phyloP scores from a whole-genome alignment of 2,329 filamentous ascomycete species.

The Xylariaceae sp. region DNA sequence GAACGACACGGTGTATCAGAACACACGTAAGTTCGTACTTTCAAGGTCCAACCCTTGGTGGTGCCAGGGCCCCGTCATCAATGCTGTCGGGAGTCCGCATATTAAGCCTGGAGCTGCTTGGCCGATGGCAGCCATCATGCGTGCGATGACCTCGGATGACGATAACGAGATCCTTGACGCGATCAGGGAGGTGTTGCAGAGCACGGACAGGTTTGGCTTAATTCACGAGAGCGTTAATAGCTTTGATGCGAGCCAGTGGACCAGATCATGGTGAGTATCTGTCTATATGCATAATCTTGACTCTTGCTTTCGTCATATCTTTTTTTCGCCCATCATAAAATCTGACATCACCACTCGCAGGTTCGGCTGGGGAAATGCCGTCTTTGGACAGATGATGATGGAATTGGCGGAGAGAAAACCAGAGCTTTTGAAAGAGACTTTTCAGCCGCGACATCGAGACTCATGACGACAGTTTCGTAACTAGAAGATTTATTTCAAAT shows the following conservation, averaged over 20 bases:
- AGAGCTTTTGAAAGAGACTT: constrained; percentile 50
- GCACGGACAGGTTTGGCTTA: constrained; percentile 74
- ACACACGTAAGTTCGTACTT: constrained; percentile 80
- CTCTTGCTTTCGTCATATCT: background rate
- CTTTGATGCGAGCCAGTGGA: constrained; percentile 56
- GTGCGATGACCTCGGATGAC: constrained; percentile 66
- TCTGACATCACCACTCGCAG: constrained; percentile 51
- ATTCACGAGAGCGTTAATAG: constrained; percentile 84
- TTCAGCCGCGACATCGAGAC: constrained; percentile 41
- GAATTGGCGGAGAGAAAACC: constrained; percentile 77
- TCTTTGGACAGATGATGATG: constrained; percentile 84
- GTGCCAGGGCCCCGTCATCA: constrained; percentile 69
- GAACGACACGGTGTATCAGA: constrained; percentile 73
- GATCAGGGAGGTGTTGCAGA: constrained; percentile 69
- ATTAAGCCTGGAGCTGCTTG: constrained; percentile 67
- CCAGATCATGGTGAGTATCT: constrained; percentile 50
- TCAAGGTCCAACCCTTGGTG: constrained; percentile 81
- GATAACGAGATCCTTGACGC: constrained; percentile 75
- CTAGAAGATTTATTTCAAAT: background rate
- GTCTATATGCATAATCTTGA: background rate
- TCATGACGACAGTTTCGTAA: background rate
- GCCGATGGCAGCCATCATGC: constrained; percentile 64
- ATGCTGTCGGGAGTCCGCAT: constrained; percentile 72
- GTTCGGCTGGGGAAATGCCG: constrained; percentile 91
- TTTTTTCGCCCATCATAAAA: background rate